Evolutionary conservation across 768 basidiomycete species (phyloP).

Genomic region (Mycena kentingensis): DNA sequence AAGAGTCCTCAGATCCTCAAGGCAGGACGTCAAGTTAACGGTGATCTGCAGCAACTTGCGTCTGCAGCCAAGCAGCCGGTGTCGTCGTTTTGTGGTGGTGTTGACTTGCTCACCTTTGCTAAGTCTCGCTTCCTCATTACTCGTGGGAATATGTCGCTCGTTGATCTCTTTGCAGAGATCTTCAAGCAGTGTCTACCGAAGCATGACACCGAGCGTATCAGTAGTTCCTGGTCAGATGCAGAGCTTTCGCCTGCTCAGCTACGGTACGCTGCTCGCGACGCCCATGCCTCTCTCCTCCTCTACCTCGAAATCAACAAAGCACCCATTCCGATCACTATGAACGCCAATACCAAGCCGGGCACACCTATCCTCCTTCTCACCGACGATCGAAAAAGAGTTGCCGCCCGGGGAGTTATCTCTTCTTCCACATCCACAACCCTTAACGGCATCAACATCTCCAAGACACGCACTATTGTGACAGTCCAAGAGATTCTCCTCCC

Average conservation of each 20-base stretch:
- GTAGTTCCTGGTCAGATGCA: not conserved
- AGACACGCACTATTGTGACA: constrained; percentile 7
- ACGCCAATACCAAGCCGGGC: not conserved
- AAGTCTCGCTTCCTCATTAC: not conserved
- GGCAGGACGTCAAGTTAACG: not conserved
- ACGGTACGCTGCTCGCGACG: not conserved
- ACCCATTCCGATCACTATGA: not conserved
- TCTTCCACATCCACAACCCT: not conserved
- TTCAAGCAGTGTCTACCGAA: not conserved
- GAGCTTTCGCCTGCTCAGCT: not conserved
- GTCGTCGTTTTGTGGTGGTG: not conserved
- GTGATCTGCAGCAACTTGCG: not conserved
- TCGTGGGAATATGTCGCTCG: not conserved
- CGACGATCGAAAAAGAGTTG: constrained; percentile 4
- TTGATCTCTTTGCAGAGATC: not conserved
- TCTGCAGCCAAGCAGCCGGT: not conserved
- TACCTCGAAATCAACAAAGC: not conserved
- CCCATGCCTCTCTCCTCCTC: not conserved
- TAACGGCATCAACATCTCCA: constrained; percentile 1
- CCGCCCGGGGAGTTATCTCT: constrained; percentile 7
- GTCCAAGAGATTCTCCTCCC: constrained; percentile 8
- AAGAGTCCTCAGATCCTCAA: not conserved
- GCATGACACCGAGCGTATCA: not conserved
- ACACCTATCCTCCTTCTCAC: not conserved
- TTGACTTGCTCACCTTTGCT: not conserved